Base-by-base conservation (phyloP, 352 stramenopile species). In the Phytophthora capsici region DNA sequence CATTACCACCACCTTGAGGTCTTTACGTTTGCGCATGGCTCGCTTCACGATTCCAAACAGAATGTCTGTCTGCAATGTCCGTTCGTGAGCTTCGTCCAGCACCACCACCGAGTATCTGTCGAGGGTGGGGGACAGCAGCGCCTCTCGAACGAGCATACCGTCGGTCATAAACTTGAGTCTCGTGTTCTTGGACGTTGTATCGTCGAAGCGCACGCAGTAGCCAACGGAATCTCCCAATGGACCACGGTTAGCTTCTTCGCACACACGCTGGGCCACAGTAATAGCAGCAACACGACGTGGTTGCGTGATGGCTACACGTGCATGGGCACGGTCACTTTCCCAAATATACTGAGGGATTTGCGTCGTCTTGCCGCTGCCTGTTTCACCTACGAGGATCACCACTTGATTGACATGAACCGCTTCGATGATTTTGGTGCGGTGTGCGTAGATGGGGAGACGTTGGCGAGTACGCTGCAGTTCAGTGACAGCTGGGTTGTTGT, bases 1-100 rank as follows among this genome's bases (percentile, higher is more conserved):
- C 96, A 99, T 99, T 58, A 99, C 94, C 23, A 99, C 88, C 10
- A 99, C 87, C 57, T 93, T 95, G n/a, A 99, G 77, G 55, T 95
- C 80, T 37, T 78, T 86, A 32, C 89, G 83, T 60, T 86, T 89
- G 37, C 87, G 69, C 71, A 95, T 75, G 19, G 90, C 91, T 16
- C 79, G 84, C 76, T 94, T 93, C 45, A 94, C 81, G 63, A 98
- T 93, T 6, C 84, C 77, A 62, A 93, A 93, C 34, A 98, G 69
- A 55, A 98, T 97, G 66, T 96, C 88, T n/a, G 87, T 96, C 75
- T 96, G 77, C 45, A 94, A 55, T 65, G 94, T 97, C 19, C 84
- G 82, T 63, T 93, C 91, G 73, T 93, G 88, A 23, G 82, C 86
- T 69, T 98, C 91, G 59, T 99, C 80, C 57, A 94, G 63, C 70